Base-by-base conservation (phyloP, 768 basidiomycete species). In the Erythrobasidium yunnanense region DNA sequence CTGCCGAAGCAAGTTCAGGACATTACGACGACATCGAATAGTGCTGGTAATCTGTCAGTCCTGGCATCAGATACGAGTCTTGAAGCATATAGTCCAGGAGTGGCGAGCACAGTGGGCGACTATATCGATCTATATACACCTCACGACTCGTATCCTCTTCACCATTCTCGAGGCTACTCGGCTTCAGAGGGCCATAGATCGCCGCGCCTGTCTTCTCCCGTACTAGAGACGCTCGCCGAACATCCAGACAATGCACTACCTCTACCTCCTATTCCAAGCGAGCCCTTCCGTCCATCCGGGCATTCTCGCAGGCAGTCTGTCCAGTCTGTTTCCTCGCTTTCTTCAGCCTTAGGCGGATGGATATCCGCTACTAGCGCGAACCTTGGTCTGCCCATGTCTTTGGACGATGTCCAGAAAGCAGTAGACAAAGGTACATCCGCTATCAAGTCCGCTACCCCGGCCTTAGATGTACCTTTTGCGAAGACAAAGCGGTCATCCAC, bases 171-270 rank as follows among this genome's bases (percentile, higher is more conserved):
- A n/a, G n/a, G n/a, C n/a, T 25, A 8, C 49, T 23, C 49, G 49
- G 8, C 49, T 42, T 11, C 11, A 11, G 11, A 42, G 11, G 38
- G n/a, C 11, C 49, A 8, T 51, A 11, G 13, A 8, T 51, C 49
- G 49, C 49, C 49, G 49, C 3, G 35, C 6, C 7, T 13, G 2
- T 3, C 2, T 15, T 46, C 56, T n/a, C 42, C 56, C 29, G 4
- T 46, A 20, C 30, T 30, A 27, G 45, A 58, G 20, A 27, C 56
- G 18, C 60, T 63, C 29, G 60, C 60, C 11, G 7, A 4, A 7
- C 60, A 63, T 51, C 60, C 60, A 32, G 60, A 63, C 33, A 52
- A 29, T 51, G 60, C 25, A 4, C 60, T 63, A 5, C 60, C 60
- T 33, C 46, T 63, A 32, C 60, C 60, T 4, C 60, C 60, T 5